A percentile compares a stretch with the other conserved stretches of the same genome.
Conservation (phyloP, 495 filamentous ascomycete species). For the Jackrogersella minutella region DNA sequence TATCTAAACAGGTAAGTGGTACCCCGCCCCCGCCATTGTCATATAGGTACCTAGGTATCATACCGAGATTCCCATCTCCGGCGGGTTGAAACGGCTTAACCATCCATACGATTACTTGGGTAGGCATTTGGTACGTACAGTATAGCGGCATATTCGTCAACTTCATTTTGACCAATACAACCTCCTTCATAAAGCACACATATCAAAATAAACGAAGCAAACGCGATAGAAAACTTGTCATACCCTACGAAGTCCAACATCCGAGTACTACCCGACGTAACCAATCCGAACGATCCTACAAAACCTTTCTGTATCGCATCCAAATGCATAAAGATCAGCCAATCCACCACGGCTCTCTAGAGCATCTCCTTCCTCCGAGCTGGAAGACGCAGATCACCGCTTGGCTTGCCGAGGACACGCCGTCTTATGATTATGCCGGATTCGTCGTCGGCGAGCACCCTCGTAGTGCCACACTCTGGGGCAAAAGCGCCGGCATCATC, state of each 20-base stretch:
- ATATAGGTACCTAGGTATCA: too few relatives aligned
- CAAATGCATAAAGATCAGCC: constrained; percentile 46
- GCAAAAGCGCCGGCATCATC: constrained; percentile 87
- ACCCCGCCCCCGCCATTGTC: constrained; percentile 29
- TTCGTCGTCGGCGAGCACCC: constrained; percentile 88
- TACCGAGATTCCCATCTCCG: not conserved
- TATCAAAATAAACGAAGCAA: too few relatives aligned
- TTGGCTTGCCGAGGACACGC: constrained; percentile 96
- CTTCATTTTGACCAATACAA: constrained; percentile 30
- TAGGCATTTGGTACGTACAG: too few relatives aligned
- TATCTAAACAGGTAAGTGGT: not conserved
- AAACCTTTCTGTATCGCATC: not conserved
- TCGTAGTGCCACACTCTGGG: constrained; percentile 82
- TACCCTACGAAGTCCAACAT: not conserved
- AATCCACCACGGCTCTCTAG: constrained; percentile 73
- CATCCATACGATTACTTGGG: not conserved
- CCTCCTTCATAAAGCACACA: not conserved
- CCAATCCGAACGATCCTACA: not conserved
- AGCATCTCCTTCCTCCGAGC: constrained; percentile 81
- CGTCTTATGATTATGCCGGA: constrained; percentile 94
- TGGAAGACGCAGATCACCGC: constrained; percentile 81
- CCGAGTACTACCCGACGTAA: not conserved
- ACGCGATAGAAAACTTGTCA: not conserved
- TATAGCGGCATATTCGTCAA: not conserved
- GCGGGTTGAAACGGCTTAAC: constrained; percentile 42